These are phyloP conservation scores for Tetracentron sinense DNA, from an alignment of 164 flowering plant genomes.

Conservation along the genomic window DNA sequence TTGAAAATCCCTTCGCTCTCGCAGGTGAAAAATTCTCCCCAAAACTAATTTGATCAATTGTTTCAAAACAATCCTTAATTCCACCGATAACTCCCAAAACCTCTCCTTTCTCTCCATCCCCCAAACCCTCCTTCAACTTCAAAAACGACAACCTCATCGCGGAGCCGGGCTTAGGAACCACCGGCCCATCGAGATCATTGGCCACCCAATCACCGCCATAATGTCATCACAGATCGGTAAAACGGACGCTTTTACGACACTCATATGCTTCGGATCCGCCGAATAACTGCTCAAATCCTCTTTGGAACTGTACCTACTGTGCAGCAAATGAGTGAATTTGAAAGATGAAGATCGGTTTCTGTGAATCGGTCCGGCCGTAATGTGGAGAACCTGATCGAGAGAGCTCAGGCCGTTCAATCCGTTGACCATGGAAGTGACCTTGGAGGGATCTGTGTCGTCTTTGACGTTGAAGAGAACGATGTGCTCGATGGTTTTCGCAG, in stretches of 20 bases:
- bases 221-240: slow-evolving; percentile 61
- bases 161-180: slow-evolving; percentile 29
- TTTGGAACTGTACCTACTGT: slow-evolving; percentile 55
- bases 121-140: slow-evolving; percentile 48
- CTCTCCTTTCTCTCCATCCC: slow-evolving; percentile 32
- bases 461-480: slow-evolving; percentile 72
- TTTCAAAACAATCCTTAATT: slow-evolving; percentile 28
- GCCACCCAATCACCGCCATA: slow-evolving; percentile 73
- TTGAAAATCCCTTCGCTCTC: slow-evolving; percentile 65
- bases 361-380: slow-evolving; percentile 52
- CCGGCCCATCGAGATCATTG: slow-evolving; percentile 14
- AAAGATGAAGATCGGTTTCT: slow-evolving; percentile 30
- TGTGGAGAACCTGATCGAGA: slow-evolving; percentile 44
- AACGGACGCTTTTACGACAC: slow-evolving; percentile 44
- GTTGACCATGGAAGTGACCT: slow-evolving; percentile 45
- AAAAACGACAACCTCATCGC: slow-evolving; percentile 44
- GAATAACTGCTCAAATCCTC: slow-evolving; percentile 44
- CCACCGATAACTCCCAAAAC: slow-evolving; percentile 39
- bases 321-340: slow-evolving; percentile 60
- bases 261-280: slow-evolving; percentile 44
- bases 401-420: slow-evolving; percentile 40
- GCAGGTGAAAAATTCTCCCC: slow-evolving; percentile 76
- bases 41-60: slow-evolving; percentile 34
- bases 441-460: slow-evolving; percentile 30
- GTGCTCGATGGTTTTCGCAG: slow-evolving; percentile 45